Evolutionary conservation across 345 rosid genomes (phyloP).

Genomic region (Syzygium aromaticum): DNA sequence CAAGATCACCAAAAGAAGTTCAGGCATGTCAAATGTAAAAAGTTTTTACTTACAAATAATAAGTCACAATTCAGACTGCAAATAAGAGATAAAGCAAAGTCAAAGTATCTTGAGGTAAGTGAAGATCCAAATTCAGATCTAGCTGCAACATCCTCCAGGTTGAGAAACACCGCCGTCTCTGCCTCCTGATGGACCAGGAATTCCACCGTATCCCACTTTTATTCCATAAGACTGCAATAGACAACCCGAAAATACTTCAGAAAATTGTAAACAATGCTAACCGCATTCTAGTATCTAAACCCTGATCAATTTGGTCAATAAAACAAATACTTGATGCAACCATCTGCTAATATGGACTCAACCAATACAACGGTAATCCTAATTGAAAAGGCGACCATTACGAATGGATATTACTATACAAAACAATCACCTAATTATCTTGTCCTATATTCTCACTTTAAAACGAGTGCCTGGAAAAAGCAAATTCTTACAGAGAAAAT

Average conservation of each 20-base stretch:
- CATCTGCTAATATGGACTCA: not conserved
- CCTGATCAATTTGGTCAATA: not conserved
- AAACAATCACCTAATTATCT: not conserved
- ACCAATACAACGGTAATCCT: not conserved
- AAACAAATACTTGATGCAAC: not conserved
- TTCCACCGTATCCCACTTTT: conserved; percentile 94
- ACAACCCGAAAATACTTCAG: not conserved
- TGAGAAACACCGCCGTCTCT: conserved; percentile 77
- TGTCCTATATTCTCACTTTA: not conserved
- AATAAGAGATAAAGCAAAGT: not conserved
- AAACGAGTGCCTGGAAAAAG: not conserved
- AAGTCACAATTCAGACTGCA: not conserved
- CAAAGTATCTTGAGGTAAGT: not conserved
- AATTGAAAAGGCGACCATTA: not conserved
- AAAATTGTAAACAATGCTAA: conserved; percentile 5
- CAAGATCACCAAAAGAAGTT: not conserved
- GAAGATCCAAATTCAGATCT: conserved; percentile 9
- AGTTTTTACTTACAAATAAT: not conserved
- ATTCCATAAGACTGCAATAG: conserved; percentile 77
- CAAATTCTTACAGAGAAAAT: too few species aligned
- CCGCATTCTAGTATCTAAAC: not conserved
- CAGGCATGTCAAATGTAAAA: not conserved
- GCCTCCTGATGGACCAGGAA: conserved; percentile 91
- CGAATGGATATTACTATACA: not conserved
- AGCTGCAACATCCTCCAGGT: conserved; percentile 87